A percentile compares a stretch with the other conserved stretches of the same genome.
Evolutionary conservation across 2,329 filamentous ascomycete species (phyloP).

Genomic region (Diaporthe sp.): DNA sequence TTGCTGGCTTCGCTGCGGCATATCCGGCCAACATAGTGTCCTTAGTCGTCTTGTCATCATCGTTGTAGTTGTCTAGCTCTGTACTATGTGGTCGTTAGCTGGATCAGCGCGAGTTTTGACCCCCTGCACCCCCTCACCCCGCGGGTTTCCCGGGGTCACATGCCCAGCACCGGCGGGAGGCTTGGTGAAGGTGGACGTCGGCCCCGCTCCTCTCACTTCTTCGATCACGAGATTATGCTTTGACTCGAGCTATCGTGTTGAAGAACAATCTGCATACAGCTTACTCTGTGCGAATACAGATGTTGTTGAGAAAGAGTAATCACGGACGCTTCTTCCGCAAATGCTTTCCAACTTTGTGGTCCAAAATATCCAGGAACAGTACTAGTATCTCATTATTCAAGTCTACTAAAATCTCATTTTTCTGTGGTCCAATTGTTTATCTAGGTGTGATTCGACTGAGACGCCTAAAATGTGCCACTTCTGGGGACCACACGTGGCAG

Average conservation of each 20-base stretch:
- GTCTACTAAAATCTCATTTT: background rate
- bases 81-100: background rate
- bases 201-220: conserved; percentile 8
- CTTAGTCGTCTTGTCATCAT: background rate
- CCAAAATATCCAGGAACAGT: background rate
- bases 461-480: background rate
- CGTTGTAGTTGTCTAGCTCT: background rate
- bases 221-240: background rate
- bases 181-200: background rate
- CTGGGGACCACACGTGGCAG: background rate
- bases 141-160: conserved; percentile 12
- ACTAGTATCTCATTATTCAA: too few species aligned
- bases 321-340: background rate
- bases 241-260: background rate
- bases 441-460: background rate
- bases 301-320: background rate
- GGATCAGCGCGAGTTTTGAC: background rate
- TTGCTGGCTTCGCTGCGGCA: background rate
- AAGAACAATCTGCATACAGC: too few species aligned
- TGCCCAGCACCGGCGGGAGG: background rate
- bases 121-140: conserved; percentile 1
- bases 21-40: background rate
- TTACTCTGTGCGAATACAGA: background rate
- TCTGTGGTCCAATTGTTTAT: background rate
- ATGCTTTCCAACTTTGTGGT: background rate